Evolutionary conservation across 805 yeast species (phyloP), one percentile per base, ranked within the genome.

Genomic region (Maudiozyma barnettii): DNA sequence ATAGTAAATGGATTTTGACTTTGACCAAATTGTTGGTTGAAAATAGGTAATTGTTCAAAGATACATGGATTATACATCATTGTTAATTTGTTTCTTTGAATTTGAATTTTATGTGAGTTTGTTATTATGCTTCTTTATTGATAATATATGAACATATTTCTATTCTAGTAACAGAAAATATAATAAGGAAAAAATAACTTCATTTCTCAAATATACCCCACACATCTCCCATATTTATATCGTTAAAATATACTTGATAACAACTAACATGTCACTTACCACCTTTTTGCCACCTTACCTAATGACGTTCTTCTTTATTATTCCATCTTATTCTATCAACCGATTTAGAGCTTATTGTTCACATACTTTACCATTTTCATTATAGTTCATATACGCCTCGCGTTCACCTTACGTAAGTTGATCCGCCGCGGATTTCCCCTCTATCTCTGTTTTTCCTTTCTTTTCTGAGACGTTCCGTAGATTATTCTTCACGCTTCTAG

Each of bases 61-160:
- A 56, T 35, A 47, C 64, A 61, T 47, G 63, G 62, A 20, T 52
- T 46, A 44, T 54, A 58, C 62, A 59, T 58, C 46, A 21, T 45
- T 22, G 12, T 26, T 23, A 20, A 26, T 2, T 26, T 42, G n/a
- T 6, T 33, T 14, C 14, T 23, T 19, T 30, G 37, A 8, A 20
- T 19, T 31, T n/a, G n/a, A n/a, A n/a, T n/a, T n/a, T n/a, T n/a
- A n/a, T n/a, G n/a, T n/a, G n/a, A n/a, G n/a, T n/a, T n/a, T 41
- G 21, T 41, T 6, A 16, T 12, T 19, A 3, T 41, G 35, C n/a
- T 40, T n/a, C 7, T 23, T 40, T 40, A 18, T 18, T 20, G 20
- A 16, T 22, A 19, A 21, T 22, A 14, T 16, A 22, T 21, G 22
- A 12, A 2, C 22, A 23, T 12, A 2, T 26, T 26, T 26, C 30